Evolutionary conservation across 1,284 basidiomycete genomes (phyloP).

Genomic region (Sphagnurus paluster): DNA sequence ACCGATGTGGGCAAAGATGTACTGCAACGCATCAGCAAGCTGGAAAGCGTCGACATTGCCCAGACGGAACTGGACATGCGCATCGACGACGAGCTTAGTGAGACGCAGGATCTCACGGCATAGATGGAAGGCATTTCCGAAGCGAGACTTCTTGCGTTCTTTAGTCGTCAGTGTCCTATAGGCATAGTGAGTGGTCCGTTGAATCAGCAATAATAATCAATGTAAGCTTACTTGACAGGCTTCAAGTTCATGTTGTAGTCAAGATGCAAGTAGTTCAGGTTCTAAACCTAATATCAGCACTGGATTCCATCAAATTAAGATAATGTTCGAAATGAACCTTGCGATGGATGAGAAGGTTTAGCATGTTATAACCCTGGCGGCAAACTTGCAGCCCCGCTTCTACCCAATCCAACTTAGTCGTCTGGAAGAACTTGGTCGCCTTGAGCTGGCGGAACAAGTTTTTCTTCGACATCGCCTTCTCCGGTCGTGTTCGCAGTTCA

Average conservation of each 20-base stretch:
- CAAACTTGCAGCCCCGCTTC: slow-evolving; percentile 99
- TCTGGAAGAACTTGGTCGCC: slow-evolving; percentile 99
- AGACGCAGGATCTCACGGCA: slow-evolving; percentile 97
- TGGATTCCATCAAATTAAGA: background rate
- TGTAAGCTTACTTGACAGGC: slow-evolving; percentile 78
- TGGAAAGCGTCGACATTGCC: slow-evolving; percentile 99
- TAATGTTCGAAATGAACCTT: slow-evolving; percentile 55
- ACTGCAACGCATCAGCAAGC: slow-evolving; percentile 97
- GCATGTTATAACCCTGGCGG: slow-evolving; percentile 99
- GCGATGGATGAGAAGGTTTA: slow-evolving; percentile 97
- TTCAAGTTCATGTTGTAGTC: slow-evolving; percentile 97
- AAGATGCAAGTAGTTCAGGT: slow-evolving; percentile 92
- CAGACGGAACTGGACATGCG: slow-evolving; percentile 97
- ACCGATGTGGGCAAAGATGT: slow-evolving; percentile 97
- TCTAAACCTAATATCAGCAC: slow-evolving; percentile 45
- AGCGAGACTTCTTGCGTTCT: slow-evolving; percentile 99
- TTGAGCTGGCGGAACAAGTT: slow-evolving; percentile 96
- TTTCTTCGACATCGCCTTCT: slow-evolving; percentile 98
- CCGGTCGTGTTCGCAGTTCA: slow-evolving; percentile 84
- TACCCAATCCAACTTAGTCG: slow-evolving; percentile 97
- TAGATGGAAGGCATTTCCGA: slow-evolving; percentile 98
- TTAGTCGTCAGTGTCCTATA: slow-evolving; percentile 96
- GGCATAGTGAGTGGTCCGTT: slow-evolving; percentile 2
- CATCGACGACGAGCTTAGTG: slow-evolving; percentile 98
- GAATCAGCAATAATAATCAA: slow-evolving; percentile 4